Evolutionary conservation across 2,329 filamentous ascomycete genomes (phyloP).

Genomic region (Aschersonia sp.): DNA sequence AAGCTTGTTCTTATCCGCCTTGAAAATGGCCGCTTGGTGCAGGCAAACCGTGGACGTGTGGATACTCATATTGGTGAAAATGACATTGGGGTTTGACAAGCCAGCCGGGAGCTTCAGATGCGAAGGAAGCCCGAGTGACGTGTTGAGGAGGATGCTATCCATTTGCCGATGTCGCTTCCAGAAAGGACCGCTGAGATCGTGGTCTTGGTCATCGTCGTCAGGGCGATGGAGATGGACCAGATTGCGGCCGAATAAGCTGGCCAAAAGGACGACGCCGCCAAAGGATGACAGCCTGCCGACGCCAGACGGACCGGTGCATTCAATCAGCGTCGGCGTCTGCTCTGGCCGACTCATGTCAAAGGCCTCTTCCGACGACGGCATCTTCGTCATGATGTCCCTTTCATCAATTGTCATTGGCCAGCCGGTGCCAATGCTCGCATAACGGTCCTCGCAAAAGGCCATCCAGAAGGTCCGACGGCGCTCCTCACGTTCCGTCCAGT

Average conservation of each 20-base stretch:
- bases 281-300: constrained; percentile 61
- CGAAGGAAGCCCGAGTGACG: constrained; percentile 66
- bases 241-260: constrained; percentile 83
- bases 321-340: constrained; percentile 52
- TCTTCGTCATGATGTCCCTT: constrained; percentile 71
- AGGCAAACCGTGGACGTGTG: constrained; percentile 93
- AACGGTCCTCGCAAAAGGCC: constrained; percentile 79
- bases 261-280: constrained; percentile 68
- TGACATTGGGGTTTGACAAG: constrained; percentile 64
- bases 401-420: constrained; percentile 96
- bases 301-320: constrained; percentile 58
- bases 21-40: constrained; percentile 97
- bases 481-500: constrained; percentile 92
- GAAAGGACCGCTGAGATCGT: constrained; percentile 83
- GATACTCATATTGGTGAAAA: constrained; percentile 94
- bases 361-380: constrained; percentile 73
- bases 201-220: constrained; percentile 63
- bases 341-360: constrained; percentile 69
- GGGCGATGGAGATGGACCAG: constrained; percentile 83
- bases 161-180: constrained; percentile 86
- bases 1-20: constrained; percentile 78
- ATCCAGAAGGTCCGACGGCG: constrained; percentile 89
- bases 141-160: constrained; percentile 83
- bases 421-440: constrained; percentile 88
- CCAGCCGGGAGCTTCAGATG: constrained; percentile 67